Percentiles rank a stretch among this genome's conserved stretches.
Evolutionary conservation across 371 early-diverging fungal species (phyloP).

Genomic region (Fennellomyces sp.): DNA sequence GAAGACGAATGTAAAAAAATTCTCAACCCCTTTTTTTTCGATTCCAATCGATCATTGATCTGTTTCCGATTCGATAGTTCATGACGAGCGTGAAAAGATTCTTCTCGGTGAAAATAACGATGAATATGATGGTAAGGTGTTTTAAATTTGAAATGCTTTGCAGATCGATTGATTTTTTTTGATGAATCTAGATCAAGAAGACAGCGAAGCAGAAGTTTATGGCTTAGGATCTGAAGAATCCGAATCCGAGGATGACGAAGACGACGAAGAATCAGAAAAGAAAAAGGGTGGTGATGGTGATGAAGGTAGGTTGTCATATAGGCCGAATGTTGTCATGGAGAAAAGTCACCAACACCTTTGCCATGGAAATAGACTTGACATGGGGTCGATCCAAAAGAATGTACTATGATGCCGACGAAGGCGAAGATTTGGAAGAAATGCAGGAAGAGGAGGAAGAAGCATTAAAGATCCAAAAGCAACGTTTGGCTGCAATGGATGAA

Average conservation of each 20-base stretch:
- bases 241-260: slow-evolving; percentile 48
- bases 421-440: slow-evolving; percentile 74
- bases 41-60: too few species aligned
- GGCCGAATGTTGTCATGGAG: not conserved
- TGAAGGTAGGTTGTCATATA: slow-evolving; percentile 41
- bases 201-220: slow-evolving; percentile 66
- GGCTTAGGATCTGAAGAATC: slow-evolving; percentile 60
- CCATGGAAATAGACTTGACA: slow-evolving; percentile 31
- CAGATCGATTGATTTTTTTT: not conserved
- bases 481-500: slow-evolving; percentile 78
- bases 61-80: slow-evolving; percentile 32
- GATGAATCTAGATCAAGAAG: slow-evolving; percentile 23
- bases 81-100: slow-evolving; percentile 58
- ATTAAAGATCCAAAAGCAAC: slow-evolving; percentile 81
- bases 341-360: not conserved
- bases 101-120: slow-evolving; percentile 56
- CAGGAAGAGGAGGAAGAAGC: slow-evolving; percentile 93
- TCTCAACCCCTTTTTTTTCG: not conserved
- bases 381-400: slow-evolving; percentile 76
- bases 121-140: slow-evolving; percentile 32
- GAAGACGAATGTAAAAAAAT: slow-evolving; percentile 75
- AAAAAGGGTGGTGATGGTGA: slow-evolving; percentile 49
- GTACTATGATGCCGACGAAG: slow-evolving; percentile 84
- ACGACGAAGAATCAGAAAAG: slow-evolving; percentile 30
- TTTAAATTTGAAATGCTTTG: not conserved